Conservation (phyloP, 116 monocot genomes). For the Posidonia oceanica region DNA sequence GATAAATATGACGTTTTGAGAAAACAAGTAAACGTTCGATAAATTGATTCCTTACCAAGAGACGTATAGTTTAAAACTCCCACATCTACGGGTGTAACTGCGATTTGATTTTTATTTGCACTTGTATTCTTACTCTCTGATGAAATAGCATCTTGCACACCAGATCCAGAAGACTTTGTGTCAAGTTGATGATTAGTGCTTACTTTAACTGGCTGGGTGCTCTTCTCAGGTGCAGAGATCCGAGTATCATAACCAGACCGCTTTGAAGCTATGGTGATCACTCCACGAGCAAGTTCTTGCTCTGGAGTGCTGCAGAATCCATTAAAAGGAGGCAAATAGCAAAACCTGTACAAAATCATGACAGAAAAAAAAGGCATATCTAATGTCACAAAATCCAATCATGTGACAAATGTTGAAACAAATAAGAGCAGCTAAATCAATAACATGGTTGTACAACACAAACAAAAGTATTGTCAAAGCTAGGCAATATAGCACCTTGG, state of each 20-base stretch:
- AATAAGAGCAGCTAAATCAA: too few species aligned
- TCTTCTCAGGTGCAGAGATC: background rate
- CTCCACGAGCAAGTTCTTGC: slow-evolving; percentile 22
- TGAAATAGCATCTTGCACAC: background rate
- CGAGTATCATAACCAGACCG: slow-evolving; percentile 24
- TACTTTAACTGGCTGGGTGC: background rate
- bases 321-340: slow-evolving; percentile 49
- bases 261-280: slow-evolving; percentile 23
- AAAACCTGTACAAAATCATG: slow-evolving; percentile 37
- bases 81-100: background rate
- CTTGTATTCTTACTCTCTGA: background rate
- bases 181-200: background rate
- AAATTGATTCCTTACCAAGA: too few species aligned
- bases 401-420: too few species aligned
- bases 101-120: background rate
- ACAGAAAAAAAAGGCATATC: background rate
- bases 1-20: too few species aligned
- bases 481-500: too few species aligned
- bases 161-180: background rate
- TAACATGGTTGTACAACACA: too few species aligned
- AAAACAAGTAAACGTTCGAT: too few species aligned
- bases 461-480: too few species aligned
- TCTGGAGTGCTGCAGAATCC: slow-evolving; percentile 46
- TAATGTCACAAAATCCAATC: too few species aligned
- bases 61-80: too few species aligned